Conservation (phyloP, 1,139 yeast genomes). For the Yarrowia galli region DNA sequence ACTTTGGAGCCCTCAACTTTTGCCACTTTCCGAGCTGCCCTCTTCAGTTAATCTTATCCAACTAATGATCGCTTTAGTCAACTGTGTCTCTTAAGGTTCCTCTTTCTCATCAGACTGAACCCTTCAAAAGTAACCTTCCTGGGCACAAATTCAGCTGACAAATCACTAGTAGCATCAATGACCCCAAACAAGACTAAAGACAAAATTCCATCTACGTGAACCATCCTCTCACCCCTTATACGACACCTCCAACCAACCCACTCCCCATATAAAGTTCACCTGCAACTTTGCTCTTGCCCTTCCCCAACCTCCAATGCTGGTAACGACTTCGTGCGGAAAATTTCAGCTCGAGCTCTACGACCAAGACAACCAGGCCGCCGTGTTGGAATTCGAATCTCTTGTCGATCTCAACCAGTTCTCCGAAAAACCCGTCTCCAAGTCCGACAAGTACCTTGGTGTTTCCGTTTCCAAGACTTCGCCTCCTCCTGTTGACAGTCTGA, state of each 20-base stretch:
- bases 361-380: conserved; percentile 31
- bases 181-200: no score
- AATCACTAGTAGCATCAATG: no score
- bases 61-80: no score
- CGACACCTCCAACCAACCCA: background rate
- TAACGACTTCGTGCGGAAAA: conserved; percentile 36
- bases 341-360: conserved; percentile 38
- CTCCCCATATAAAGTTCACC: conserved; percentile 2
- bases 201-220: no score
- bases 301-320: conserved; percentile 31
- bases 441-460: conserved; percentile 16
- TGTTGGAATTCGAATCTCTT: conserved; percentile 32
- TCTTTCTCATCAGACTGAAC: background rate
- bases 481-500: conserved; percentile 23
- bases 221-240: background rate
- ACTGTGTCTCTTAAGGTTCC: background rate
- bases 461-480: conserved; percentile 9
- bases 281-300: conserved; percentile 14
- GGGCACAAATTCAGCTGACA: background rate
- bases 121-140: background rate
- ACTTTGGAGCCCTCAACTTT: no score
- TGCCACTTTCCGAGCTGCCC: no score
- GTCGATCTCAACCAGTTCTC: conserved; percentile 19
- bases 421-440: conserved; percentile 9
- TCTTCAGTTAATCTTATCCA: no score